phyloP scores from a whole-genome alignment of 768 basidiomycete genomes.

The Rhizopogon vesiculosus region DNA sequence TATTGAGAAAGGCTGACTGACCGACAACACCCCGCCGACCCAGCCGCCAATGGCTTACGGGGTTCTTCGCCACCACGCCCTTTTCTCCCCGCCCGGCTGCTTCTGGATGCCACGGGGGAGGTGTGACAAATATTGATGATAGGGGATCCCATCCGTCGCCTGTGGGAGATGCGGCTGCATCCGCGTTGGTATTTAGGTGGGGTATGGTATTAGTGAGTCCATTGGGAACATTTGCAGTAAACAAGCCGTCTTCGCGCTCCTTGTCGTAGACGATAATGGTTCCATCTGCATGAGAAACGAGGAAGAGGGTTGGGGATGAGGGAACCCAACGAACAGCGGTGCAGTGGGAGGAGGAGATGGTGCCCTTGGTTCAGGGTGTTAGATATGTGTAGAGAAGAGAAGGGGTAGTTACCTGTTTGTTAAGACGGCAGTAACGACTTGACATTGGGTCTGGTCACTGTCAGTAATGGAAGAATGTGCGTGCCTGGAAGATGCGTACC shows the following conservation, averaged over 20 bases:
- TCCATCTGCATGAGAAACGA: constrained; percentile 86
- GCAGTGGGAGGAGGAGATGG: constrained; percentile 75
- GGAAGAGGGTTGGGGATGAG: constrained; percentile 70
- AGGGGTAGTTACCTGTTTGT: constrained; percentile 61
- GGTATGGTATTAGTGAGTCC: constrained; percentile 22
- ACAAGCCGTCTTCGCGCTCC: constrained; percentile 82
- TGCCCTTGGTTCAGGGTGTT: constrained; percentile 43
- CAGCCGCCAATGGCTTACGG: constrained; percentile 87
- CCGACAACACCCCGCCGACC: constrained; percentile 70
- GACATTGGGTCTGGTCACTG: constrained; percentile 62
- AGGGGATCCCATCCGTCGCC: constrained; percentile 69
- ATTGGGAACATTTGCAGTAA: constrained; percentile 56
- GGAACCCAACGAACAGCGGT: constrained; percentile 93
- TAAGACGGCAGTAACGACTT: constrained; percentile 79
- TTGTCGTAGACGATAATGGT: constrained; percentile 88
- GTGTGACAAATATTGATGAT: constrained; percentile 72
- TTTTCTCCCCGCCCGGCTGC: constrained; percentile 48
- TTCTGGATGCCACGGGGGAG: constrained; percentile 83
- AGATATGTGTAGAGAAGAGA: constrained; percentile 5
- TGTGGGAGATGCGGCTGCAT: constrained; percentile 22
- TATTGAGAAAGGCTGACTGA: constrained; percentile 1
- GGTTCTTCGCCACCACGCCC: constrained; percentile 75
- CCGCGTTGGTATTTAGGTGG: constrained; percentile 21
- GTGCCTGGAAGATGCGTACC: constrained; percentile 42
- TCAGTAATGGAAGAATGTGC: constrained; percentile 4